A percentile compares a stretch with the other conserved stretches of the same genome.
Evolutionary conservation across 169 alveolate species (phyloP).

Genomic region (Theileria orientalis): DNA sequence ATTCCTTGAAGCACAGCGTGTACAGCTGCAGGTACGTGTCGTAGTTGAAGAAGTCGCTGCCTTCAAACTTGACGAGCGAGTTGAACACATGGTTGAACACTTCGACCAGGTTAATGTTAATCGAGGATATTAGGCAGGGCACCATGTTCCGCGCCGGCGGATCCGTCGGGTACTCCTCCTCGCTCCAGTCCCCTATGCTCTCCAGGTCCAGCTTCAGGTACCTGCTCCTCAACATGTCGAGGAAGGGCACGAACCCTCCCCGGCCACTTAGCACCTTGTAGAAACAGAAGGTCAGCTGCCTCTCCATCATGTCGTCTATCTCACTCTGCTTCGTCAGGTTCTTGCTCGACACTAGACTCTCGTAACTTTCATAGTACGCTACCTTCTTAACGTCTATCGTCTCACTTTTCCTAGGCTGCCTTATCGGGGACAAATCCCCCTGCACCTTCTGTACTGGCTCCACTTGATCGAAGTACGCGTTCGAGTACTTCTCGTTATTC

Average conservation of each 20-base stretch:
- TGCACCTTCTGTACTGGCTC: background rate
- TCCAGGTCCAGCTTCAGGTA: constrained; percentile 27
- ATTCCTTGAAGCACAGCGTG: constrained; percentile 23
- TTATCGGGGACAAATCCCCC: background rate
- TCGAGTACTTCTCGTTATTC: constrained; percentile 52
- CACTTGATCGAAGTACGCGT: constrained; percentile 9
- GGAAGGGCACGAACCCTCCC: constrained; percentile 37
- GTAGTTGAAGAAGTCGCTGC: background rate
- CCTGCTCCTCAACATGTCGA: constrained; percentile 41
- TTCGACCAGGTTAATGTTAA: constrained; percentile 21
- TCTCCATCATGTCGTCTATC: constrained; percentile 31
- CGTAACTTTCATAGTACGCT: constrained; percentile 12
- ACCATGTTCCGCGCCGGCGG: constrained; percentile 12
- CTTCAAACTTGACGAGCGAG: constrained; percentile 4
- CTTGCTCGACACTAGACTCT: constrained; percentile 16
- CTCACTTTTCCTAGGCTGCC: background rate
- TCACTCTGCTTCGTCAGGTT: background rate
- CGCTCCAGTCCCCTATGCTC: constrained; percentile 43
- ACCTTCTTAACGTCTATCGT: constrained; percentile 12
- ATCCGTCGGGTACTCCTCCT: constrained; percentile 12
- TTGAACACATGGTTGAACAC: constrained; percentile 13
- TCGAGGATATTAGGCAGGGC: constrained; percentile 22
- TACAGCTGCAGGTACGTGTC: constrained; percentile 52
- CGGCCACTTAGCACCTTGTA: constrained; percentile 21
- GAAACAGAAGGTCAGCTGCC: constrained; percentile 50